These are phyloP conservation scores for Leishmania mexicana DNA, from an alignment of 208 protist species.

Conservation along the genomic window DNA sequence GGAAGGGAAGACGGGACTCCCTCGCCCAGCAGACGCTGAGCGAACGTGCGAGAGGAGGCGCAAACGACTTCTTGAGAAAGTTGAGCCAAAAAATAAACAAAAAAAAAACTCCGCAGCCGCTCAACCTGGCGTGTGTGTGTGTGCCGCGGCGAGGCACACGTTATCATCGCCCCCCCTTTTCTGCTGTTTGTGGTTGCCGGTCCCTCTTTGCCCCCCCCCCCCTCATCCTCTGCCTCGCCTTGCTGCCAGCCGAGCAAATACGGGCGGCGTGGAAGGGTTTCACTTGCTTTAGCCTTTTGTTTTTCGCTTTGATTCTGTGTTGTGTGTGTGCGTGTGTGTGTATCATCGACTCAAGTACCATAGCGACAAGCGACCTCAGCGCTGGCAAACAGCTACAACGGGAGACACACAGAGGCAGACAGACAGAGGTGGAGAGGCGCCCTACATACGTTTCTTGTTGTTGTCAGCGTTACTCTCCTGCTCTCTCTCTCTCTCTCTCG, in stretches of 20 bases:
- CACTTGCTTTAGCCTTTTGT: not conserved
- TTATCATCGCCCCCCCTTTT: not conserved
- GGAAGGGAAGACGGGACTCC: no score
- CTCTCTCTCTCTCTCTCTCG: not conserved
- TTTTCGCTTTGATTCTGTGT: not conserved
- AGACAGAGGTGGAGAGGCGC: not conserved
- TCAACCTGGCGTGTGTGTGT: not conserved
- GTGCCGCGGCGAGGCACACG: not conserved
- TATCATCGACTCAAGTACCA: not conserved
- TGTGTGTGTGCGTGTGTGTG: not conserved
- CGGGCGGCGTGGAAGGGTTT: not conserved
- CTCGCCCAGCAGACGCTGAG: no score
- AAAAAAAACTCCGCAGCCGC: not conserved
- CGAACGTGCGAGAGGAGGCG: not conserved
- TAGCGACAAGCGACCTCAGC: not conserved
- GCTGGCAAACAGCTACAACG: not conserved
- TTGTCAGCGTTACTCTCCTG: not conserved
- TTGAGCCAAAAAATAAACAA: not conserved
- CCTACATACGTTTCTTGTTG: not conserved
- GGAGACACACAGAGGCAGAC: not conserved
- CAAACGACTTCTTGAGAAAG: not conserved
- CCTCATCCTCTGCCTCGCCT: not conserved
- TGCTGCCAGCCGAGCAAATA: not conserved
- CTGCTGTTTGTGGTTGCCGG: not conserved
- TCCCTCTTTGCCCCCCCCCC: not conserved